Evolutionary conservation across 2,329 filamentous ascomycete species (phyloP).

Genomic region (Aspergillus amoenus): DNA sequence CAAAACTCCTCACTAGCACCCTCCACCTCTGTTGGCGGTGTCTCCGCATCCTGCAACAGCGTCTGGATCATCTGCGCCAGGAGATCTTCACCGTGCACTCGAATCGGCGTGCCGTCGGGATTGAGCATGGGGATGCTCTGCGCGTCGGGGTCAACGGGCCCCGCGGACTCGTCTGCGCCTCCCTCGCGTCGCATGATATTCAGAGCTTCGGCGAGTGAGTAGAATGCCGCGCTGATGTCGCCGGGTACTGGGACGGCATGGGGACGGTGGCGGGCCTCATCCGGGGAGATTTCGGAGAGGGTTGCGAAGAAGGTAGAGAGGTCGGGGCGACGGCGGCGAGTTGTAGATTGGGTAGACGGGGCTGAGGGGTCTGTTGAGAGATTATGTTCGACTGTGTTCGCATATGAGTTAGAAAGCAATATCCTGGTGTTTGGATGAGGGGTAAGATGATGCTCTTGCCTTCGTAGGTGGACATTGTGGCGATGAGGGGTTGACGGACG

Average conservation of each 20-base stretch:
- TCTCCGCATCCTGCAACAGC: slow-evolving; percentile 56
- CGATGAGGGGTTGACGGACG: slow-evolving; percentile 11
- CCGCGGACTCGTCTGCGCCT: slow-evolving; percentile 26
- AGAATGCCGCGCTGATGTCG: slow-evolving; percentile 60
- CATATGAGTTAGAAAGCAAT: background rate
- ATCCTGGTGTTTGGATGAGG: background rate
- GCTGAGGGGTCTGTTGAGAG: slow-evolving; percentile 22
- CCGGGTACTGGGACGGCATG: slow-evolving; percentile 60
- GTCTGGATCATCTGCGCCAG: slow-evolving; percentile 56
- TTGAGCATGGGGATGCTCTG: slow-evolving; percentile 20
- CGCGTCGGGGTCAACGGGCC: slow-evolving; percentile 17
- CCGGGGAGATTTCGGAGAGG: slow-evolving; percentile 57
- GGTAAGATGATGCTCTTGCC: slow-evolving; percentile 20
- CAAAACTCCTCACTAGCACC: slow-evolving; percentile 63
- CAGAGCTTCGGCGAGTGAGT: slow-evolving; percentile 61
- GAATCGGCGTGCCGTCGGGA: slow-evolving; percentile 13
- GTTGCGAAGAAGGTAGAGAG: slow-evolving; percentile 65
- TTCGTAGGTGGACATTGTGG: slow-evolving; percentile 44
- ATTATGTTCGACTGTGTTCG: slow-evolving; percentile 41
- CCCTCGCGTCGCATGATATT: slow-evolving; percentile 54
- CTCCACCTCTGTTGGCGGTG: slow-evolving; percentile 59
- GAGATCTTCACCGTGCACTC: slow-evolving; percentile 40
- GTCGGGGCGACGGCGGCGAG: slow-evolving; percentile 57
- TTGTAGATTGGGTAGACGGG: background rate
- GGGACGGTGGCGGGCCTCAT: slow-evolving; percentile 51